Evolutionary conservation across 2,329 filamentous ascomycete genomes (phyloP), one percentile per base, ranked within the genome.

Genomic region (Phyllachora maydis): DNA sequence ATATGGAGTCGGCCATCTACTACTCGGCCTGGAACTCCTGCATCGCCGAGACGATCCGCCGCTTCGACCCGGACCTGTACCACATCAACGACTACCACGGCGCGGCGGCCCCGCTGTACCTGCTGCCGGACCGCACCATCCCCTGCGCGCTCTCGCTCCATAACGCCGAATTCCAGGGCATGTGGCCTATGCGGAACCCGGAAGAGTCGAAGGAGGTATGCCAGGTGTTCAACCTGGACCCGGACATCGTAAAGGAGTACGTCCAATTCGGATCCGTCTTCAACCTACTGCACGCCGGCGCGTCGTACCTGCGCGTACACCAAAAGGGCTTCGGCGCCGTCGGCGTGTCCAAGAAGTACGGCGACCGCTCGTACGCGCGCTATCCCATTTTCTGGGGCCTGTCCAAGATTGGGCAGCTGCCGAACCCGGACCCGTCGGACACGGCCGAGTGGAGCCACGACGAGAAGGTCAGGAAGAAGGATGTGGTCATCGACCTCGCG

Each of bases 11-110:
- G 31, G 69, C 69, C 8, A 63, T 75, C 22, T 70, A 72, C 42
- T 74, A 74, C 38, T 71, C 65, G 3, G 66, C 65, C 3, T 75
- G 69, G 69, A 75, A 75, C 32, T 63, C 66, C 40, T 75, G 69
- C 38, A 72, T 75, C 34, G 65, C 68, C 6, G 56, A 68, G 32
- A 48, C 65, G 2, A 59, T 72, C 32, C 56, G 57, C 26, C 59
- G 69, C 10, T 75, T 74, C 38, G 33, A 40, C 14, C 37, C 44
- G 10, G 44, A 49, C 16, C 34, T 49, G 16, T 56, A 53, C 26
- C 35, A 50, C 24, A 45, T 52, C 32, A 40, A 49, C 22, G 38
- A 45, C 18, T 54, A 52, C 30, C 38, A 43, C 13, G 42, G 39
- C 4, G 44, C 47, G 13, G 36, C 37, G 8, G 69, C 69, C 19